Evolutionary conservation across 139 green algal species (phyloP), one percentile per base, ranked within the genome.

Genomic region (Helicosporidium sp.): DNA sequence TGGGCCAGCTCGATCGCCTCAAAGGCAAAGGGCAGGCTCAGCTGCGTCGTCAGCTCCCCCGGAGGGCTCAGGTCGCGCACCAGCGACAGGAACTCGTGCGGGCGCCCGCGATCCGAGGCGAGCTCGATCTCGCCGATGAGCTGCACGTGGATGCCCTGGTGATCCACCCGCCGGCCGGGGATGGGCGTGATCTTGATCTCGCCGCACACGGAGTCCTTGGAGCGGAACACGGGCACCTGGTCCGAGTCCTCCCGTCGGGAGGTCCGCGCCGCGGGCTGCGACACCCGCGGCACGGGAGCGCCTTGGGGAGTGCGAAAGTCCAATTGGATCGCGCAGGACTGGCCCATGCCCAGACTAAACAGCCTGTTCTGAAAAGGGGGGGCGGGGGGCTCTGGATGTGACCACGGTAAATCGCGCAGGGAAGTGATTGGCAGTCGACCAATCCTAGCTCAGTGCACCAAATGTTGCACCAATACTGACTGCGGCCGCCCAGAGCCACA

Each of bases 111-210:
- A 51, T 95, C 87, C 25, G 76, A 78, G 1, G 76, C 76, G 5
- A 94, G 66, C 73, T 97, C 90, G 54, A 97, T 93, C 55, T 92
- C 80, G 0, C 89, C 90, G 17, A 96, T 46, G 29, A 99, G 82
- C 68, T 96, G 87, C 23, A 96, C 80, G 6, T 78, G 82, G 44
- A 99, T 83, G 39, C 90, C 89, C 28, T 65, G 57, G 59, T 99
- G 90, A 34, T 99, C 90, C 7, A 95, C 50, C 46, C 82, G 84
- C 59, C 85, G 85, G 26, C 74, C 79, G 13, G 78, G 78, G 12
- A 57, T 57, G 24, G 66, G 67, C 3, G 54, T 61, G 3, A 82
- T 59, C 40, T 65, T 72, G n/a, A 84, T 65, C 63, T 85, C 75
- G 5, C 81, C 82, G 12, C 46, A 24, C 5, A 93, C 51, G 22